phyloP scores from a whole-genome alignment of 441 rosid genomes.

The Croton laevigatus region DNA sequence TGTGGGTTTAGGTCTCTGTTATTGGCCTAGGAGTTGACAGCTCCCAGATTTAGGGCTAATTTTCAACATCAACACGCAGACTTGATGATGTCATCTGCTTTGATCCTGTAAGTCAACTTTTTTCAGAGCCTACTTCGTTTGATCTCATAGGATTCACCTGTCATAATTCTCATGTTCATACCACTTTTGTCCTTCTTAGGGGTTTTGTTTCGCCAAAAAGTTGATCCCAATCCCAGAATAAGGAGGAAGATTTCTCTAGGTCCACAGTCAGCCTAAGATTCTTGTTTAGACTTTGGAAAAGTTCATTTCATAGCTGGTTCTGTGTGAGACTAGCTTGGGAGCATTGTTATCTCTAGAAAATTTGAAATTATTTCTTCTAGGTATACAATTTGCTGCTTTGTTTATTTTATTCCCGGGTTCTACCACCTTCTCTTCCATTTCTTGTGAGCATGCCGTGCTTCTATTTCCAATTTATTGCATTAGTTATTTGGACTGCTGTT shows the following conservation, averaged over 20 bases:
- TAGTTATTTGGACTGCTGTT: background rate
- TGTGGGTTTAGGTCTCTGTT: slow-evolving; percentile 45
- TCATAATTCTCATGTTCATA: slow-evolving; percentile 28
- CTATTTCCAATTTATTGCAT: background rate
- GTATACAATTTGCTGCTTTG: background rate
- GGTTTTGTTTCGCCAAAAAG: slow-evolving; percentile 22
- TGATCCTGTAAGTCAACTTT: slow-evolving; percentile 46
- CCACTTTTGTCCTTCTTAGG: slow-evolving; percentile 34
- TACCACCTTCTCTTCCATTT: background rate
- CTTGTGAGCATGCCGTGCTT: background rate
- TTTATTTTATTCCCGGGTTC: slow-evolving; percentile 1
- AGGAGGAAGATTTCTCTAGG: slow-evolving; percentile 27
- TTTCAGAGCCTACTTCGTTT: slow-evolving; percentile 38
- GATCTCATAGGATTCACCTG: slow-evolving; percentile 39
- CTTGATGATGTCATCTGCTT: slow-evolving; percentile 50
- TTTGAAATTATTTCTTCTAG: slow-evolving; percentile 4
- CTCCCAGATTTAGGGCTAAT: slow-evolving; percentile 47
- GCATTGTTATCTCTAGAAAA: background rate
- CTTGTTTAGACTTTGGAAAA: background rate
- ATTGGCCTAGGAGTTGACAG: slow-evolving; percentile 52
- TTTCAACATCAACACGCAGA: slow-evolving; percentile 48
- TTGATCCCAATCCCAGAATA: slow-evolving; percentile 24
- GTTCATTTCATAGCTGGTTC: background rate
- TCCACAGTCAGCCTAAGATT: slow-evolving; percentile 20
- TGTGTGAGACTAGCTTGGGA: slow-evolving; percentile 2